phyloP scores from a whole-genome alignment of 352 stramenopile species.

The Globisporangium paddicum region DNA sequence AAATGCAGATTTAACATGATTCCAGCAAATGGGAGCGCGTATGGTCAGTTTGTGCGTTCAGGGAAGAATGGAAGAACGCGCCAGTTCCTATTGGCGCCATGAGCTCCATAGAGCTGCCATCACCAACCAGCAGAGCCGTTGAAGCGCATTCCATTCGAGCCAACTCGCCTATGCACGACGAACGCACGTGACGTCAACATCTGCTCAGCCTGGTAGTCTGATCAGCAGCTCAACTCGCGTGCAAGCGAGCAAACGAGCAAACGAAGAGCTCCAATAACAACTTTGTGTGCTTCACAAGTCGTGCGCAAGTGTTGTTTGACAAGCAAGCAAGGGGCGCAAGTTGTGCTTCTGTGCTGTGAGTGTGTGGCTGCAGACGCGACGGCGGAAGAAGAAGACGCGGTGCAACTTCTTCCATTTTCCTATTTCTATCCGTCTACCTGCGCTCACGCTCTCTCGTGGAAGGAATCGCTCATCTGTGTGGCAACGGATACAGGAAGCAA shows the following conservation, averaged over 20 bases:
- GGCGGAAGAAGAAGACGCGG: background rate
- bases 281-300: too few relatives aligned
- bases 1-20: background rate
- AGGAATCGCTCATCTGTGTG: background rate
- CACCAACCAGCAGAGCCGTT: too few relatives aligned
- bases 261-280: too few relatives aligned
- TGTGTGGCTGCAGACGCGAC: too few relatives aligned
- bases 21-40: conserved; percentile 14
- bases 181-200: too few relatives aligned
- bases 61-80: conserved; percentile 6
- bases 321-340: background rate
- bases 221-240: background rate
- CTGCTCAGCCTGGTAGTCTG: background rate
- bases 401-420: conserved; percentile 4
- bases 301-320: background rate
- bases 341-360: too few relatives aligned
- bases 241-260: too few relatives aligned
- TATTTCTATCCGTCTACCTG: conserved; percentile 8
- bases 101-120: background rate
- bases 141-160: background rate
- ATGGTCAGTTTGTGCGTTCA: conserved; percentile 18
- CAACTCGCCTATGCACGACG: background rate
- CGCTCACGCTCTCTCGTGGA: background rate
- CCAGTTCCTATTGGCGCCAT: background rate
- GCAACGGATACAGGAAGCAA: background rate